phyloP scores from a whole-genome alignment of 148 eudicot genomes.

The Camellia granthamiana region DNA sequence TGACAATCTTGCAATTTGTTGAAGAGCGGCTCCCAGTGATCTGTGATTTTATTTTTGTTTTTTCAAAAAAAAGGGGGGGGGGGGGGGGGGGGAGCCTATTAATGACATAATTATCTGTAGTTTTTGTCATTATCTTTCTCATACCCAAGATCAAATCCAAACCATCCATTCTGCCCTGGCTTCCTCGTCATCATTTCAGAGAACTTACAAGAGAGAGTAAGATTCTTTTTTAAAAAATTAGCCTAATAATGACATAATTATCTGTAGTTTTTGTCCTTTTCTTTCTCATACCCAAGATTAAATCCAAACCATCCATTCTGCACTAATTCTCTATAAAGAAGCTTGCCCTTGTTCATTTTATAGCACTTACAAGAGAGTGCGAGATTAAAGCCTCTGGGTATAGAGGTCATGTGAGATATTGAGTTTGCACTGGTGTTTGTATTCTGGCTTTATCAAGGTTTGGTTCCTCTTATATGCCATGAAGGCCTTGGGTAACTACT shows the following conservation, averaged over 20 bases:
- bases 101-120: no score
- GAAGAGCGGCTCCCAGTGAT: constrained; percentile 1
- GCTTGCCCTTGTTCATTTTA: neutral
- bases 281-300: constrained; percentile 7
- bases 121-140: no score
- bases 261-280: neutral
- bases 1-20: constrained; percentile 4
- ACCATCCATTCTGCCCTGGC: no score
- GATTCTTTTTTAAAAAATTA: neutral
- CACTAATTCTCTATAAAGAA: neutral
- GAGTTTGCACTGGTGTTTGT: neutral
- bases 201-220: no score
- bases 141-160: no score
- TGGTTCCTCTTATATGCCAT: neutral
- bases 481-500: neutral
- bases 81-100: no score
- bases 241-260: neutral
- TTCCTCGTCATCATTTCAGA: no score
- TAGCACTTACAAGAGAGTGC: neutral
- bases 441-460: neutral
- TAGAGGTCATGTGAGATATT: neutral
- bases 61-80: no score
- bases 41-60: neutral
- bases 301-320: neutral
- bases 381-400: neutral